phyloP scores from a whole-genome alignment of 2,329 filamentous ascomycete species.

The Tothia fuscella region DNA sequence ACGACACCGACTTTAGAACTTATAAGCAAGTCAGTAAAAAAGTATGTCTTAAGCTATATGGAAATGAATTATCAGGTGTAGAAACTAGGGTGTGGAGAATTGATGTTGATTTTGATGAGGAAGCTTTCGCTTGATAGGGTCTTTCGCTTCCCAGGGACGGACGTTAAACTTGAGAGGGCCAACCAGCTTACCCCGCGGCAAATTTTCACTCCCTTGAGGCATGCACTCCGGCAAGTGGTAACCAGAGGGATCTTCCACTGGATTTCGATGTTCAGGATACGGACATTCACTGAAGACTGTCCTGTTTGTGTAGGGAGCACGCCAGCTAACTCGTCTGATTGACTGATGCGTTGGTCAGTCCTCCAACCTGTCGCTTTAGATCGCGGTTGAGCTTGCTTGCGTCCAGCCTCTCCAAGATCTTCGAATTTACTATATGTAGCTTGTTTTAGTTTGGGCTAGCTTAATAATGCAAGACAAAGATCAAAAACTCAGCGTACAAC shows the following conservation, averaged over 20 bases:
- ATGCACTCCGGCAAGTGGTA: neutral
- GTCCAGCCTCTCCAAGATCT: conserved; percentile 14
- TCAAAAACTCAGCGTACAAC: conserved; percentile 14
- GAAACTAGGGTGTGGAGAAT: too few species aligned
- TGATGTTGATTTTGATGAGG: too few species aligned
- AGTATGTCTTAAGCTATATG: too few species aligned
- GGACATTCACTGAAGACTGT: conserved; percentile 9
- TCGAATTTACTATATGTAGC: conserved; percentile 13
- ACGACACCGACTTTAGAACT: too few species aligned
- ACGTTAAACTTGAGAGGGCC: too few species aligned
- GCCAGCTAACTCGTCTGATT: conserved; percentile 15
- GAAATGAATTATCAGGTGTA: too few species aligned
- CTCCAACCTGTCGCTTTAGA: conserved; percentile 14
- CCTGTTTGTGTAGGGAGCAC: conserved; percentile 13
- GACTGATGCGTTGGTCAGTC: conserved; percentile 11
- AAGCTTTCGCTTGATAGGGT: too few species aligned
- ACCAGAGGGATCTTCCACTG: neutral
- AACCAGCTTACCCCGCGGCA: conserved; percentile 1
- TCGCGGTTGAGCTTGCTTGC: conserved; percentile 13
- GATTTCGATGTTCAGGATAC: conserved; percentile 7
- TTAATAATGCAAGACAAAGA: conserved; percentile 8
- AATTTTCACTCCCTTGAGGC: neutral
- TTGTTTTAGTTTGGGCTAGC: conserved; percentile 11
- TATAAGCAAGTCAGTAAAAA: too few species aligned
- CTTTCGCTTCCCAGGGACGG: too few species aligned